Conservation (phyloP, 1,284 basidiomycete species). For the Trichosporon ovoides region DNA sequence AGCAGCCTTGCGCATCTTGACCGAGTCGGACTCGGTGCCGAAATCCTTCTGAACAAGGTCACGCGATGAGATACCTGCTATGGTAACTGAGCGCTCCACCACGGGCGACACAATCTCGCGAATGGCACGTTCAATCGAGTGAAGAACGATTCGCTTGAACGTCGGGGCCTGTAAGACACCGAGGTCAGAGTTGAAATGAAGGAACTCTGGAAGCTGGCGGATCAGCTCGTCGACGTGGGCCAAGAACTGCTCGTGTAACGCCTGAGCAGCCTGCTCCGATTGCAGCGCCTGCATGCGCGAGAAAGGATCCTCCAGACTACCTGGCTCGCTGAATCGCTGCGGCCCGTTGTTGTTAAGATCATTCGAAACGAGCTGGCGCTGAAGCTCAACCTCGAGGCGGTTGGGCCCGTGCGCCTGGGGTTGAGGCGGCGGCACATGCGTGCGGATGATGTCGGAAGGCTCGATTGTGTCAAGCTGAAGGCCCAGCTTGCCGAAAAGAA, state of each 20-base stretch:
- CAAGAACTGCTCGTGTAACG: slow-evolving; percentile 47
- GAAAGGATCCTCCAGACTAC: slow-evolving; percentile 33
- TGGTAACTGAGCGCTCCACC: slow-evolving; percentile 97
- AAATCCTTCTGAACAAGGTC: slow-evolving; percentile 97
- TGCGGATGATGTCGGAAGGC: slow-evolving; percentile 68
- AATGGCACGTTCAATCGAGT: slow-evolving; percentile 90
- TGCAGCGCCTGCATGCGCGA: slow-evolving; percentile 44
- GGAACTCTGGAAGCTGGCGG: slow-evolving; percentile 69
- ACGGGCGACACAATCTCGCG: slow-evolving; percentile 98
- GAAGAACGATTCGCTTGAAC: slow-evolving; percentile 86
- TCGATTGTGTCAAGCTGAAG: slow-evolving; percentile 84
- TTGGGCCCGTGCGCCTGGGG: slow-evolving; percentile 38
- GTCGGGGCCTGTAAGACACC: slow-evolving; percentile 62
- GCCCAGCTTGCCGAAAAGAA: slow-evolving; percentile 85
- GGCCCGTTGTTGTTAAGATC: slow-evolving; percentile 19
- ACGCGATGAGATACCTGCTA: slow-evolving; percentile 94
- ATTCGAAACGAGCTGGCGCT: slow-evolving; percentile 34
- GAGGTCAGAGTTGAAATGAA: slow-evolving; percentile 66
- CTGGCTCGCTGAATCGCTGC: slow-evolving; percentile 34
- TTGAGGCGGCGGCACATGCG: slow-evolving; percentile 41
- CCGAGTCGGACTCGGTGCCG: slow-evolving; percentile 86
- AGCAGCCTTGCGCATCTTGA: slow-evolving; percentile 83
- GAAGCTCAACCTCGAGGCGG: slow-evolving; percentile 40
- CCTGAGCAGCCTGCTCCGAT: slow-evolving; percentile 44
- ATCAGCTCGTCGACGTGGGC: slow-evolving; percentile 53